Conservation (phyloP, 306 rosid species). For the Acacia melanoxylon region DNA sequence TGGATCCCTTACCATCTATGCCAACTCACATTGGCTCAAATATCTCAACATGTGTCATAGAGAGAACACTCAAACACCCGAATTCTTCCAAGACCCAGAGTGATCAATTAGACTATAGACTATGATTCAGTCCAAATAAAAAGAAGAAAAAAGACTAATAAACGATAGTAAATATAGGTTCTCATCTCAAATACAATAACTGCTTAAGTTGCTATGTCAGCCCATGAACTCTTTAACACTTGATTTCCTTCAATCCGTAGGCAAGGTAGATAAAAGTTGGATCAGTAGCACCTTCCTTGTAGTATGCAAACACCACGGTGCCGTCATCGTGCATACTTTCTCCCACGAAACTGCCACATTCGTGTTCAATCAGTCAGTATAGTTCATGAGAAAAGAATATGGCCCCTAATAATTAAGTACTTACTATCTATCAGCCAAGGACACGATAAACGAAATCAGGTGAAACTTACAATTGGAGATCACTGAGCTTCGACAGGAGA, state of each 20-base stretch:
- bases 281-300: constrained; percentile 88
- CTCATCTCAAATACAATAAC: neutral
- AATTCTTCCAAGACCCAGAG: neutral
- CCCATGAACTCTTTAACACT: constrained; percentile 53
- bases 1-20: too few relatives aligned
- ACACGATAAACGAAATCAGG: neutral
- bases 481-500: constrained; percentile 70
- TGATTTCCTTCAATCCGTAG: constrained; percentile 84
- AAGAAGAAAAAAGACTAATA: neutral
- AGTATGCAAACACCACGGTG: constrained; percentile 77
- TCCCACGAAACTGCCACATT: constrained; percentile 78
- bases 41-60: neutral
- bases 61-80: neutral
- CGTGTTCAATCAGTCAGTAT: neutral
- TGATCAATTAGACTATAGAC: neutral
- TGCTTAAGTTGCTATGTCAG: neutral
- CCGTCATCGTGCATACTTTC: constrained; percentile 93
- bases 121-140: neutral
- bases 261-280: constrained; percentile 85
- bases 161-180: neutral
- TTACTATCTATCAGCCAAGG: neutral
- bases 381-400: neutral
- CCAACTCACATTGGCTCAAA: too few relatives aligned
- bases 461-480: constrained; percentile 70
- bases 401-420: neutral